Percentiles rank a stretch among this genome's conserved stretches.
phyloP scores from a whole-genome alignment of 2,329 filamentous ascomycete species.

The Aureobasidium sp. region DNA sequence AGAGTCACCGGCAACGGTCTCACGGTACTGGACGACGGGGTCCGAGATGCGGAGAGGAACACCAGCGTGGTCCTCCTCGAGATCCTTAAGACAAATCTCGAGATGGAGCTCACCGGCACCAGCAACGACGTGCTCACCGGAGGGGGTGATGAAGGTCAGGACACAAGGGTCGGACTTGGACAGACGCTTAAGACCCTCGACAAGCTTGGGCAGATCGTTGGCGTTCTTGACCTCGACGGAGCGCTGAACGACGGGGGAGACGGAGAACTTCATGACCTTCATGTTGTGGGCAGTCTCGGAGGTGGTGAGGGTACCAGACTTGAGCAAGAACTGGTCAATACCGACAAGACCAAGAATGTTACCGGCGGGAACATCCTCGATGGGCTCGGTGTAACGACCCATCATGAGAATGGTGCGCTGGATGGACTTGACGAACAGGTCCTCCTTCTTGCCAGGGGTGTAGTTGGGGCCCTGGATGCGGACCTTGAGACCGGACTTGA shows the following conservation, averaged over 20 bases:
- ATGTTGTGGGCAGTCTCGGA: constrained; percentile 97
- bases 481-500: constrained; percentile 96
- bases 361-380: constrained; percentile 97
- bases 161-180: constrained; percentile 99
- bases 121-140: constrained; percentile 97
- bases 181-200: constrained; percentile 99
- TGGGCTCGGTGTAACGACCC: constrained; percentile 97
- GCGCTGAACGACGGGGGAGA: constrained; percentile 95
- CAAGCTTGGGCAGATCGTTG: constrained; percentile 97
- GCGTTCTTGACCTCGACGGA: constrained; percentile 99
- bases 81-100: constrained; percentile 99
- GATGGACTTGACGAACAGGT: constrained; percentile 98
- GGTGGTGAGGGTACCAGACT: constrained; percentile 99
- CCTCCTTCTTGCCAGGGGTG: constrained; percentile 94
- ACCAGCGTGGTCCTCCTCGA: constrained; percentile 98
- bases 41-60: constrained; percentile 96
- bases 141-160: constrained; percentile 77
- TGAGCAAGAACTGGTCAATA: constrained; percentile 99
- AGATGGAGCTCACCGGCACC: constrained; percentile 99
- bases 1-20: constrained; percentile 77
- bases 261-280: constrained; percentile 99
- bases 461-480: constrained; percentile 99
- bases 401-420: constrained; percentile 99
- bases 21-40: constrained; percentile 97
- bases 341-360: constrained; percentile 99